These are phyloP conservation scores for Scedosporium minutisporum DNA, from an alignment of 2,329 filamentous ascomycete species.

Conservation along the genomic window DNA sequence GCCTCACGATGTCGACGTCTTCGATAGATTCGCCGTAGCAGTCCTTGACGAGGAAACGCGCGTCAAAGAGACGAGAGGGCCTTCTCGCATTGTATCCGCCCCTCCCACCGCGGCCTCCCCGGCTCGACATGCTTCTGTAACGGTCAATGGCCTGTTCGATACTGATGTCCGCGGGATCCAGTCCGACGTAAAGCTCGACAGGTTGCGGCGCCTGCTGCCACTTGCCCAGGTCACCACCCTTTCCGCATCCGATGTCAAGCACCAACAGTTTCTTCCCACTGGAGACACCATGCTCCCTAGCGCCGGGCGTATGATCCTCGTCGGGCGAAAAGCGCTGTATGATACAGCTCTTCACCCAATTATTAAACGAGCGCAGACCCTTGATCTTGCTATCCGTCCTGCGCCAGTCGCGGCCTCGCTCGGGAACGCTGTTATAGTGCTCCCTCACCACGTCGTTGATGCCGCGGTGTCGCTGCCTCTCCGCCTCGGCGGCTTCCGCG, in stretches of 20 bases:
- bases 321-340: conserved; percentile 92
- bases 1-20: conserved; percentile 68
- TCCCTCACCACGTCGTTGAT: conserved; percentile 80
- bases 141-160: conserved; percentile 84
- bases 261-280: conserved; percentile 57
- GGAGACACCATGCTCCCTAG: conserved; percentile 40
- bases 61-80: conserved; percentile 61
- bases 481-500: conserved; percentile 24
- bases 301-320: conserved; percentile 59
- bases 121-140: conserved; percentile 62
- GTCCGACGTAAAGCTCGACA: conserved; percentile 86
- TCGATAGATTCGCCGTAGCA: conserved; percentile 81
- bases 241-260: conserved; percentile 91
- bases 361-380: conserved; percentile 89
- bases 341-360: conserved; percentile 96
- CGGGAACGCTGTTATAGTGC: conserved; percentile 92
- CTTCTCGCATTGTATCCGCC: conserved; percentile 37
- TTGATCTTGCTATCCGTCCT: conserved; percentile 92
- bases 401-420: conserved; percentile 89
- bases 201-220: conserved; percentile 91
- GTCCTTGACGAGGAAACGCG: conserved; percentile 82
- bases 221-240: conserved; percentile 89
- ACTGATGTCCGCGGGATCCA: conserved; percentile 86
- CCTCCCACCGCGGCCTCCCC: conserved; percentile 46
- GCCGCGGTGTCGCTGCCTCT: conserved; percentile 34